These are phyloP conservation scores for Xenoacremonium recifei DNA, from an alignment of 2,329 filamentous ascomycete genomes.

Conservation along the genomic window DNA sequence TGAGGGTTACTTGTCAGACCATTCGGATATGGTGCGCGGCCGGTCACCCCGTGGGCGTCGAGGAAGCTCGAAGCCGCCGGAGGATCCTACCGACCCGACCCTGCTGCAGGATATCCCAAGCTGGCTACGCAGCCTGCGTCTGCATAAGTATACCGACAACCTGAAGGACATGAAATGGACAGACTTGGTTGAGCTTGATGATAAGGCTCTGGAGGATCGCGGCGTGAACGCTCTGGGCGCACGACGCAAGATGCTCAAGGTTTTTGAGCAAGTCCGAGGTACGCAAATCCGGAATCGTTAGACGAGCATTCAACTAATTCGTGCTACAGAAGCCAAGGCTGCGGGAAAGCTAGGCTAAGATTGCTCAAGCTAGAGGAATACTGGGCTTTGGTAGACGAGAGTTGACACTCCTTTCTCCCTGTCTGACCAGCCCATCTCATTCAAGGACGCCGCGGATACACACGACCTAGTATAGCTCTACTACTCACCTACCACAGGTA, in stretches of 20 bases:
- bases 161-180: slow-evolving; percentile 97
- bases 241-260: slow-evolving; percentile 97
- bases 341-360: slow-evolving; percentile 65
- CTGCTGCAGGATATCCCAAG: slow-evolving; percentile 92
- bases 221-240: slow-evolving; percentile 95
- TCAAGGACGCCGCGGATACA: too few relatives aligned
- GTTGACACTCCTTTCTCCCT: too few relatives aligned
- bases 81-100: slow-evolving; percentile 90
- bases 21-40: slow-evolving; percentile 86
- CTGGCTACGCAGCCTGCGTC: slow-evolving; percentile 89
- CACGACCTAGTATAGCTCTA: too few relatives aligned
- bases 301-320: slow-evolving; percentile 18
- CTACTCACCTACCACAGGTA: too few relatives aligned
- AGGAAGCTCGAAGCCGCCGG: slow-evolving; percentile 94
- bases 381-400: too few relatives aligned
- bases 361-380: too few relatives aligned
- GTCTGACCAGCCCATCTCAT: too few relatives aligned
- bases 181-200: slow-evolving; percentile 86
- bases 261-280: slow-evolving; percentile 94
- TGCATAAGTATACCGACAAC: slow-evolving; percentile 99
- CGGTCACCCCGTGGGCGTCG: slow-evolving; percentile 88
- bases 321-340: slow-evolving; percentile 61
- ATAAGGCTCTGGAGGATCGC: slow-evolving; percentile 86
- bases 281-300: slow-evolving; percentile 24
- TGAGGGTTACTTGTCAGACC: slow-evolving; percentile 90